Conservation (phyloP, 1,139 yeast genomes). For the Suhomyces wounanorum region DNA sequence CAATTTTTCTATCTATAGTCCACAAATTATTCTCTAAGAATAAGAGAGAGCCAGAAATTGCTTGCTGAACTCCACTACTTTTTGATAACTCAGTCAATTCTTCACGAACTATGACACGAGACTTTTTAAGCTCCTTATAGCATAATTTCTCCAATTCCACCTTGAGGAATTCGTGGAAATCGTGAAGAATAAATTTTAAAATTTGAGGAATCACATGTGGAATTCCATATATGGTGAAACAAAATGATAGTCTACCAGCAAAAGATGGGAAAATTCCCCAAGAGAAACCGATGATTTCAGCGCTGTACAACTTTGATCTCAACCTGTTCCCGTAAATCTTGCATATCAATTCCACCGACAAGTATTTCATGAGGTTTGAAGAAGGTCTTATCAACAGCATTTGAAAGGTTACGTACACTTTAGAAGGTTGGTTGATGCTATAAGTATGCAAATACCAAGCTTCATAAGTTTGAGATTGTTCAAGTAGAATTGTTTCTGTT, state of each 20-base stretch:
- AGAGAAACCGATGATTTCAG: slow-evolving; percentile 52
- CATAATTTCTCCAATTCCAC: slow-evolving; percentile 18
- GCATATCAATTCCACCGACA: slow-evolving; percentile 51
- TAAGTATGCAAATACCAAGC: slow-evolving; percentile 51
- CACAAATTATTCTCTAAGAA: slow-evolving; percentile 55
- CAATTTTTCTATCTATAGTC: slow-evolving; percentile 52
- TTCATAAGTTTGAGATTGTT: slow-evolving; percentile 32
- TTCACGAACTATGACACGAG: slow-evolving; percentile 45
- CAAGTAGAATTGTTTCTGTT: slow-evolving; percentile 19
- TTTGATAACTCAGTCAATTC: slow-evolving; percentile 42
- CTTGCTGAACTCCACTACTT: slow-evolving; percentile 42
- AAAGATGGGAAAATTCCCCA: slow-evolving; percentile 57
- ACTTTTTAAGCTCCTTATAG: slow-evolving; percentile 40
- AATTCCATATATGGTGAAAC: slow-evolving; percentile 54
- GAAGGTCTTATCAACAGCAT: background rate
- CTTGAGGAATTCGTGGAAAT: slow-evolving; percentile 18
- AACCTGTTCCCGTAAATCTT: slow-evolving; percentile 46
- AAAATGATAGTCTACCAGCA: slow-evolving; percentile 51
- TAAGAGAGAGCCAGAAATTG: slow-evolving; percentile 49
- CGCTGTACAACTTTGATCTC: slow-evolving; percentile 46
- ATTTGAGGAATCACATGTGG: slow-evolving; percentile 35
- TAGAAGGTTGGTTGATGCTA: slow-evolving; percentile 19
- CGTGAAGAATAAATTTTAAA: slow-evolving; percentile 24
- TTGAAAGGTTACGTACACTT: slow-evolving; percentile 47
- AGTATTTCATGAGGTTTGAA: slow-evolving; percentile 20